Percentiles rank a stretch among this genome's conserved stretches.
phyloP scores from a whole-genome alignment of 106 monocot species.

The Phalaenopsis aphrodite region DNA sequence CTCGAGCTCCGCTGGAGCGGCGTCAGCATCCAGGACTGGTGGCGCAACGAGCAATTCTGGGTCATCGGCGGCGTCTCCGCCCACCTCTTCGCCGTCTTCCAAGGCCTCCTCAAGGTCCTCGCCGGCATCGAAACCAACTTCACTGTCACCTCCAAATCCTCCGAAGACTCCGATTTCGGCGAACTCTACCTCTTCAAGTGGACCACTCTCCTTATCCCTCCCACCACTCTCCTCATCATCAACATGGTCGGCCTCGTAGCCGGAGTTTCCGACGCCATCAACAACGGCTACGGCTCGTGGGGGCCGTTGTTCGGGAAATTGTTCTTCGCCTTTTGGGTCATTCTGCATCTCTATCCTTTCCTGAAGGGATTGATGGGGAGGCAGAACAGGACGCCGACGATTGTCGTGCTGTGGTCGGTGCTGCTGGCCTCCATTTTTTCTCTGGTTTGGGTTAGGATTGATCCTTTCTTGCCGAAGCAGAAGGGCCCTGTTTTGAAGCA shows the following conservation, averaged over 20 bases:
- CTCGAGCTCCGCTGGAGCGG: constrained; percentile 88
- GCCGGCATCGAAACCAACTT: constrained; percentile 90
- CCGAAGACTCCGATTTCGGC: constrained; percentile 55
- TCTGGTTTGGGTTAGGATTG: constrained; percentile 87
- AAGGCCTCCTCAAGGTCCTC: constrained; percentile 87
- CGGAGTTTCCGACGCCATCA: constrained; percentile 81
- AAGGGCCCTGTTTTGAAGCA: constrained; percentile 65
- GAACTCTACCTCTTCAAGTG: constrained; percentile 90
- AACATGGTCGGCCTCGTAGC: constrained; percentile 96
- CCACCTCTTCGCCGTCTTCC: constrained; percentile 93
- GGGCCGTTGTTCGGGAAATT: constrained; percentile 91
- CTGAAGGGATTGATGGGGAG: constrained; percentile 89
- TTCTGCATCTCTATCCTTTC: constrained; percentile 83
- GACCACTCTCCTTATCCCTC: constrained; percentile 82
- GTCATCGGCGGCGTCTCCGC: constrained; percentile 93
- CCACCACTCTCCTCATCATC: constrained; percentile 78
- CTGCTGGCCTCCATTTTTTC: constrained; percentile 88
- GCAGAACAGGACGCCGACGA: constrained; percentile 89
- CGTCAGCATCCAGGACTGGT: constrained; percentile 94
- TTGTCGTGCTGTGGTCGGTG: constrained; percentile 85
- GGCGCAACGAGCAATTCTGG: constrained; percentile 99
- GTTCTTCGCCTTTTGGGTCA: constrained; percentile 93
- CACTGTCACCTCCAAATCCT: constrained; percentile 80
- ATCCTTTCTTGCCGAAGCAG: constrained; percentile 85
- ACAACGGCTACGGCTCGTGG: constrained; percentile 92